phyloP scores from a whole-genome alignment of 192 early-diverging fungal genomes.

The Jimgerdemannia lactiflua region DNA sequence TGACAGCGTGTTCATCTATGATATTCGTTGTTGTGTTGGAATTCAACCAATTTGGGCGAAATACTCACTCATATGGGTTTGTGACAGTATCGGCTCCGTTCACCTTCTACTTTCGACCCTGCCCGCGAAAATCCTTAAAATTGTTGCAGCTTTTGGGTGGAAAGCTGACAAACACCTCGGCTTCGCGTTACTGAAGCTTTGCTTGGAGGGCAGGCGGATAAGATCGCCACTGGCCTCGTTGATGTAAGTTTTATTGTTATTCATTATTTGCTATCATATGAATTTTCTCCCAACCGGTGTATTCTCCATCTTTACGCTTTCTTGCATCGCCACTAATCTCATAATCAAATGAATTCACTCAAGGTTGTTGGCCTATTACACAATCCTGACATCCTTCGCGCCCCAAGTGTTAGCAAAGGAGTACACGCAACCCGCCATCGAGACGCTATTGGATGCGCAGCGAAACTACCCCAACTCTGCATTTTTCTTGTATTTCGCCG shows the following conservation, averaged over 20 bases:
- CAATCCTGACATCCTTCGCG: slow-evolving; percentile 42
- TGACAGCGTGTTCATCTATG: neutral
- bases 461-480: slow-evolving; percentile 43
- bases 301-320: no score
- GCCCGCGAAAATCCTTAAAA: slow-evolving; percentile 40
- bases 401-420: slow-evolving; percentile 41
- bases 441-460: slow-evolving; percentile 40
- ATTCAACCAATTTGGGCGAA: neutral
- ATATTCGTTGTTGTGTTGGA: neutral
- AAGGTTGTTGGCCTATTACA: slow-evolving; percentile 42
- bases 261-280: neutral
- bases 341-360: neutral
- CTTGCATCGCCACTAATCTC: no score
- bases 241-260: slow-evolving; percentile 32
- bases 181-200: slow-evolving; percentile 44
- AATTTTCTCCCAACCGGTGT: no score
- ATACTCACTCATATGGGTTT: slow-evolving; percentile 6
- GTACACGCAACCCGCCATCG: slow-evolving; percentile 34
- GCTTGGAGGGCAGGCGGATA: slow-evolving; percentile 40
- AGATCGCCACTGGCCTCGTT: slow-evolving; percentile 49
- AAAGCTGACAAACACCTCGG: slow-evolving; percentile 51
- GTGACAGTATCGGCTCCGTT: slow-evolving; percentile 28
- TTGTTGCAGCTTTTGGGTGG: slow-evolving; percentile 53
- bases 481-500: slow-evolving; percentile 48
- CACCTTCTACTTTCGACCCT: slow-evolving; percentile 45